Percentiles rank a stretch among this genome's conserved stretches.
These are phyloP conservation scores for Podila verticillata DNA, from an alignment of 192 early-diverging fungal genomes.

Conservation along the genomic window DNA sequence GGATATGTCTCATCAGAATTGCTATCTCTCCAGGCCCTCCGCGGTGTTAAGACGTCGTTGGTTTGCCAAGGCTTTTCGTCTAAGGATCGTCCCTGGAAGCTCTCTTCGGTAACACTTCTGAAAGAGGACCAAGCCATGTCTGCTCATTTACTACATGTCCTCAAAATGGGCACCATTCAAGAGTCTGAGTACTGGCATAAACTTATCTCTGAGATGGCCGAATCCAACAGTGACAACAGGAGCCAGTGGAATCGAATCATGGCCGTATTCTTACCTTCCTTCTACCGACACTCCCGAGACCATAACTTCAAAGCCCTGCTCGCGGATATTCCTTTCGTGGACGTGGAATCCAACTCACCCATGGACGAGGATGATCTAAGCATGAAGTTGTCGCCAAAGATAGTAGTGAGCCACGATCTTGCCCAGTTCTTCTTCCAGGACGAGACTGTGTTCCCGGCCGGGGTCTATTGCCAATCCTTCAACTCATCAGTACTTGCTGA, in stretches of 20 bases:
- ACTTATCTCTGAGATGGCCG: background rate
- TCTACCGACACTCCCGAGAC: too few species aligned
- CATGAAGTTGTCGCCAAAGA: background rate
- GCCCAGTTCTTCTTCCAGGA: background rate
- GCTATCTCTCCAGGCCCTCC: background rate
- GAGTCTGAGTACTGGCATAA: conserved; percentile 22
- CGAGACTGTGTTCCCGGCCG: conserved; percentile 20
- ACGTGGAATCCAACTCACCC: too few species aligned
- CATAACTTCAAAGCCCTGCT: too few species aligned
- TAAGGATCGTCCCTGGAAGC: conserved; percentile 9
- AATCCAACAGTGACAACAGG: background rate
- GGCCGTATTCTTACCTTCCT: too few species aligned
- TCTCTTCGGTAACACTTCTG: conserved; percentile 1
- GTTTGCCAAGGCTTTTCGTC: background rate
- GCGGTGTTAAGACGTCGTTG: background rate
- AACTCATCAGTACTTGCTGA: conserved; percentile 5
- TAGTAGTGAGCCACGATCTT: background rate
- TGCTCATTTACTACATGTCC: background rate
- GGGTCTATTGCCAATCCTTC: conserved; percentile 3
- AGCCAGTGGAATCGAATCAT: conserved; percentile 18
- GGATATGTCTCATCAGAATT: background rate
- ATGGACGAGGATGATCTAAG: too few species aligned
- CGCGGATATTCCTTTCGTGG: too few species aligned
- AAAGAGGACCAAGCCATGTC: conserved; percentile 5
- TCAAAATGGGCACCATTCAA: background rate